Conservation (phyloP, 345 rosid species). For the Noccaea bulbosa region DNA sequence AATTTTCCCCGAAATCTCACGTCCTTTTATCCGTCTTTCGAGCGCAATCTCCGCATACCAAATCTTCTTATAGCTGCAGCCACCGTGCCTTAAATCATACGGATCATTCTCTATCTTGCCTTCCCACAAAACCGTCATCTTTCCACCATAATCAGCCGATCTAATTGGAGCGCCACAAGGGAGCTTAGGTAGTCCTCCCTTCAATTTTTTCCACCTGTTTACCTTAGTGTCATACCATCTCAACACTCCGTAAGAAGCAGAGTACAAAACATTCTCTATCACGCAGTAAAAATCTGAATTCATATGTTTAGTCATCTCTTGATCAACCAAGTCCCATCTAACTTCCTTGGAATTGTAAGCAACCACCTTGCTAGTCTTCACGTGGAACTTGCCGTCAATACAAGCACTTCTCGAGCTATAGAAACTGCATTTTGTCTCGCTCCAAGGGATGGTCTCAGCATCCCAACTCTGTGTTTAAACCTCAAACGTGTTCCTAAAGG, state of each 20-base stretch:
- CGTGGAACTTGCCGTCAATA: background rate
- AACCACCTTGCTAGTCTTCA: slow-evolving; percentile 36
- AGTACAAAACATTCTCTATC: slow-evolving; percentile 60
- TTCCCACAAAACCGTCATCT: slow-evolving; percentile 50
- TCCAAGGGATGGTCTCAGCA: background rate
- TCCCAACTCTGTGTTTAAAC: slow-evolving; percentile 52
- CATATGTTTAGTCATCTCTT: slow-evolving; percentile 58
- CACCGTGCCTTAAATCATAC: background rate
- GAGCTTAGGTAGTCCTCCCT: slow-evolving; percentile 53
- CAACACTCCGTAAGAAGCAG: slow-evolving; percentile 64
- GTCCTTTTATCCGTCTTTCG: slow-evolving; percentile 43
- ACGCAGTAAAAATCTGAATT: slow-evolving; percentile 45
- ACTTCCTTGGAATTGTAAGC: slow-evolving; percentile 48
- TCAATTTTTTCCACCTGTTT: slow-evolving; percentile 57
- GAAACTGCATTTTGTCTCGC: too few species aligned
- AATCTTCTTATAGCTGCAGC: slow-evolving; percentile 45
- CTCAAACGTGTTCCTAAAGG: slow-evolving; percentile 50
- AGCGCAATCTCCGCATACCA: slow-evolving; percentile 67
- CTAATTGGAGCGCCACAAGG: slow-evolving; percentile 53
- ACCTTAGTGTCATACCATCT: slow-evolving; percentile 53
- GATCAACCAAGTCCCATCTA: slow-evolving; percentile 58
- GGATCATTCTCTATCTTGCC: too few species aligned
- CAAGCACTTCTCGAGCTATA: too few species aligned
- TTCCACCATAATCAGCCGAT: slow-evolving; percentile 51
- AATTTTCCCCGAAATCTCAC: slow-evolving; percentile 58